Conservation (phyloP, 1,284 basidiomycete genomes). For the Coniferiporia weirii region DNA sequence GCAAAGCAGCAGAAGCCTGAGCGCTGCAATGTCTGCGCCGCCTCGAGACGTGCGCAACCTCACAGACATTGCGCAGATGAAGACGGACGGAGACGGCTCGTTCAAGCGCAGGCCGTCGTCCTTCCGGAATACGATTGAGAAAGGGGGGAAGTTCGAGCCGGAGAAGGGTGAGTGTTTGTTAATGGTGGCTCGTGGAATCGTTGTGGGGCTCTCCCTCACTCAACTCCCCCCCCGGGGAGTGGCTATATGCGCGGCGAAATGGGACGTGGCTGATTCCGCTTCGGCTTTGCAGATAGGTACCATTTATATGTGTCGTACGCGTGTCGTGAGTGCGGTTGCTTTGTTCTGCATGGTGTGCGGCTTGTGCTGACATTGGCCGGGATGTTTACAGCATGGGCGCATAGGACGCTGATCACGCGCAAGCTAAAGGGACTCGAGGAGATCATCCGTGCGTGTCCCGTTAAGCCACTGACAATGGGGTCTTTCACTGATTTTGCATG, state of each 20-base stretch:
- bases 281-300: constrained; percentile 60
- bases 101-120: constrained; percentile 74
- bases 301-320: constrained; percentile 82
- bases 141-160: constrained; percentile 72
- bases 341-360: no score
- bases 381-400: constrained; percentile 75
- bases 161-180: constrained; percentile 59
- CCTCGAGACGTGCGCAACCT: constrained; percentile 32
- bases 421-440: constrained; percentile 90
- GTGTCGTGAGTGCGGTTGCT: constrained; percentile 55
- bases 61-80: constrained; percentile 64
- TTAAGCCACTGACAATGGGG: no score
- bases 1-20: neutral
- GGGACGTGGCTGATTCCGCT: neutral
- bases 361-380: neutral
- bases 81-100: constrained; percentile 62
- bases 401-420: constrained; percentile 83
- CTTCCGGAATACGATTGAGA: constrained; percentile 73
- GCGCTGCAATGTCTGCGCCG: neutral
- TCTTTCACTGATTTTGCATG: neutral
- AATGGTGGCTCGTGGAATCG: no score
- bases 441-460: constrained; percentile 57
- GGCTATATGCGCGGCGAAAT: neutral
- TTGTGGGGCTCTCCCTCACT: no score
- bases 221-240: neutral